Evolutionary conservation across 345 rosid species (phyloP).

Genomic region (Corchorus olitorius): DNA sequence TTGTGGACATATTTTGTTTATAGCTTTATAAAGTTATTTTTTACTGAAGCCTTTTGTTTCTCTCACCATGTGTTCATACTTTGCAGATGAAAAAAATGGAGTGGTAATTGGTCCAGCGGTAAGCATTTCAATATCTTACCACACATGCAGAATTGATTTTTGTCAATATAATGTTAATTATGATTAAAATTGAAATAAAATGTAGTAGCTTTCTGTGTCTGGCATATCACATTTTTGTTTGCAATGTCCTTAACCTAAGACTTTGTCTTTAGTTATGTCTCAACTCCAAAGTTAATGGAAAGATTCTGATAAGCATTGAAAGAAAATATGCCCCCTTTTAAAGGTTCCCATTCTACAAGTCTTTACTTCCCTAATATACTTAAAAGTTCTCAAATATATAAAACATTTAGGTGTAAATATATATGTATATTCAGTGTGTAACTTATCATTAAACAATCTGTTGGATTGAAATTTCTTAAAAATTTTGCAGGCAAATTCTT

Average conservation of each 20-base stretch:
- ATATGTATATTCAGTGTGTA: background rate
- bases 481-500: constrained; percentile 50
- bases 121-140: background rate
- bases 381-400: background rate
- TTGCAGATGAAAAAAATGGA: too few species aligned
- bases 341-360: background rate
- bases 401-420: background rate
- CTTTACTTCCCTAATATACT: background rate
- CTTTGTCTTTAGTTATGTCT: background rate
- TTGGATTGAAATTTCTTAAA: background rate
- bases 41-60: background rate
- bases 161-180: background rate
- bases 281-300: background rate
- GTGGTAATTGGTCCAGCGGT: too few species aligned
- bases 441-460: background rate
- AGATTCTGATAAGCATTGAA: background rate
- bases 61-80: background rate
- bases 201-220: background rate
- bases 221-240: background rate
- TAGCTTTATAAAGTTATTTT: background rate
- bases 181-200: background rate
- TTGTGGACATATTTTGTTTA: background rate
- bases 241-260: too few species aligned
- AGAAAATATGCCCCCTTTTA: background rate
- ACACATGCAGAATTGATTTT: background rate